Conservation (phyloP, 1,284 basidiomycete species). For the Ceratobasidium sp. region DNA sequence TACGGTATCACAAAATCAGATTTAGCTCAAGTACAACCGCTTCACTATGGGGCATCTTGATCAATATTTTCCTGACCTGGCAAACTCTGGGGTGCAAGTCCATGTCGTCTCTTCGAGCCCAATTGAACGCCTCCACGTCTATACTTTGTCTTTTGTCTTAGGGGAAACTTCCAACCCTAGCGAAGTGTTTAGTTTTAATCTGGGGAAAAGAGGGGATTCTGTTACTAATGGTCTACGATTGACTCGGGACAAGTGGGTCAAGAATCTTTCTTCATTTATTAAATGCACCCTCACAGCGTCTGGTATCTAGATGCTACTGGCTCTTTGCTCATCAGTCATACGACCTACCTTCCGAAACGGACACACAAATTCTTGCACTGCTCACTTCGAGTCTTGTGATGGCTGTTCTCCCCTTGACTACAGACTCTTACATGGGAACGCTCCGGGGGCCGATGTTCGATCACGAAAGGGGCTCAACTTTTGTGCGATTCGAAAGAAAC, state of each 20-base stretch:
- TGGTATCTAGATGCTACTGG: slow-evolving; percentile 45
- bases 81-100: slow-evolving; percentile 19
- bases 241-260: slow-evolving; percentile 31
- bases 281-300: background rate
- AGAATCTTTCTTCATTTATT: background rate
- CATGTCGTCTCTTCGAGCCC: background rate
- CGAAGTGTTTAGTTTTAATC: slow-evolving; percentile 1
- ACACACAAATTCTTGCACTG: slow-evolving; percentile 46
- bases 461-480: slow-evolving; percentile 27
- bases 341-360: slow-evolving; percentile 35
- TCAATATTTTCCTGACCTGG: slow-evolving; percentile 11
- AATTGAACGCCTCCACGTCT: slow-evolving; percentile 11
- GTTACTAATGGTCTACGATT: slow-evolving; percentile 18
- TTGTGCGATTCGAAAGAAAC: slow-evolving; percentile 37
- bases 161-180: background rate
- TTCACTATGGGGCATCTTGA: slow-evolving; percentile 20
- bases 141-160: slow-evolving; percentile 7
- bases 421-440: slow-evolving; percentile 43
- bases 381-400: slow-evolving; percentile 29
- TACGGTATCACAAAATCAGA: too few relatives aligned
- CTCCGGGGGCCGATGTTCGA: slow-evolving; percentile 46
- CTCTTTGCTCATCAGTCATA: slow-evolving; percentile 40
- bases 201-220: background rate
- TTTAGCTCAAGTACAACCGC: too few relatives aligned
- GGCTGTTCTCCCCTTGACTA: slow-evolving; percentile 45